Percentiles rank a stretch among this genome's conserved stretches.
These are phyloP conservation scores for Auriscalpium microsporum DNA, from an alignment of 768 basidiomycete species.

Conservation along the genomic window DNA sequence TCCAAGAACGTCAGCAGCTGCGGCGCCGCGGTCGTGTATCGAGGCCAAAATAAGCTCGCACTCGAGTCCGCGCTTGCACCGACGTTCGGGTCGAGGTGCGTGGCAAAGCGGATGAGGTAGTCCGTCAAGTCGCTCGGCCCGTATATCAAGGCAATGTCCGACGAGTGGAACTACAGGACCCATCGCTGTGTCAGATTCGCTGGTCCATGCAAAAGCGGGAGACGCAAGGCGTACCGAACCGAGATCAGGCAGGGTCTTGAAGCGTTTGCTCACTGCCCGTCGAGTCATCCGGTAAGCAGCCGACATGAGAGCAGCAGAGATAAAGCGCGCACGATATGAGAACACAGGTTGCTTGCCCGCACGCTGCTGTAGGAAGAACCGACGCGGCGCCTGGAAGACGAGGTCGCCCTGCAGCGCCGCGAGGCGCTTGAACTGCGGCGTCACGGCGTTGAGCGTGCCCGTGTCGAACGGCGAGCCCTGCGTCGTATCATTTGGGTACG, in stretches of 20 bases:
- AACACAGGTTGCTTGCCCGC: conserved; percentile 15
- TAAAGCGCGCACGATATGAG: conserved; percentile 13
- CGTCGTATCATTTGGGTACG: neutral
- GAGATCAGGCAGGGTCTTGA: neutral
- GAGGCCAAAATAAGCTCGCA: conserved; percentile 15
- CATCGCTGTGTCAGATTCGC: no score
- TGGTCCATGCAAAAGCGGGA: neutral
- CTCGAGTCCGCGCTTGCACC: neutral
- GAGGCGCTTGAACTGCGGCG: conserved; percentile 21
- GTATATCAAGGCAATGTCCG: conserved; percentile 7
- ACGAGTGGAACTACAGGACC: conserved; percentile 5
- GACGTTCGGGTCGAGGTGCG: conserved; percentile 19
- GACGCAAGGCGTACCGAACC: neutral
- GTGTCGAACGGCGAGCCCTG: conserved; percentile 5
- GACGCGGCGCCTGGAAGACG: conserved; percentile 20
- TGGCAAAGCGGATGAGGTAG: conserved; percentile 21
- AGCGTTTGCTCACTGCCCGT: conserved; percentile 7
- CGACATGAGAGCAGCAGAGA: no score
- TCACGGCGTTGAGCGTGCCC: conserved; percentile 1
- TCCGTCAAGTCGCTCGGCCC: conserved; percentile 11
- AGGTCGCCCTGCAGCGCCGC: conserved; percentile 21
- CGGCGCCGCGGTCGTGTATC: conserved; percentile 12
- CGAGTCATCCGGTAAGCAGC: no score
- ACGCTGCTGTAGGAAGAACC: conserved; percentile 17
- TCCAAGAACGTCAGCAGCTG: conserved; percentile 19